A percentile compares a stretch with the other conserved stretches of the same genome.
These are phyloP conservation scores for Podospora sp. DNA, from an alignment of 495 filamentous ascomycete genomes.

Conservation along the genomic window DNA sequence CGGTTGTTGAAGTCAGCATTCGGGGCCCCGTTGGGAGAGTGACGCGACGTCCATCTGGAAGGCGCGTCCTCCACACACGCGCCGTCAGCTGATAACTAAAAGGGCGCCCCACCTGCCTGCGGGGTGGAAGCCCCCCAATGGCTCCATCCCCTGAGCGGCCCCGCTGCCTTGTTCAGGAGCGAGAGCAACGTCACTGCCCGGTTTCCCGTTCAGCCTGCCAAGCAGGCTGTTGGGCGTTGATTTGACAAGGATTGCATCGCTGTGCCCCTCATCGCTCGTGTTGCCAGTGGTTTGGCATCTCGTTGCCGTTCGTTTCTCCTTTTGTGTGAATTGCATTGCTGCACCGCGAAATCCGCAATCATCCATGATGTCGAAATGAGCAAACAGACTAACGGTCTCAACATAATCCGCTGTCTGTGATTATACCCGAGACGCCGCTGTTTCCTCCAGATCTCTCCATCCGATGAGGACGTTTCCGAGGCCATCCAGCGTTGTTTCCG, in stretches of 20 bases:
- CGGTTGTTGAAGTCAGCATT: too few species aligned
- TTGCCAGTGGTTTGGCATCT: background rate
- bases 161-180: too few species aligned
- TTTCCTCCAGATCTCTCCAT: background rate
- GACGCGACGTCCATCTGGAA: constrained; percentile 22
- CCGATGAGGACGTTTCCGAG: background rate
- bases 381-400: constrained; percentile 2
- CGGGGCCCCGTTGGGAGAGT: background rate
- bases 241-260: background rate
- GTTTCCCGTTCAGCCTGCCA: background rate
- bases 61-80: constrained; percentile 19
- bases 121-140: too few species aligned
- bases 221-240: background rate
- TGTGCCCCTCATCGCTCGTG: background rate
- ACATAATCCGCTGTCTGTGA: background rate
- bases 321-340: background rate
- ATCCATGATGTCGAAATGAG: constrained; percentile 19
- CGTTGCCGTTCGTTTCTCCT: background rate
- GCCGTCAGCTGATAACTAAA: constrained; percentile 25
- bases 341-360: constrained; percentile 1
- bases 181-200: too few species aligned
- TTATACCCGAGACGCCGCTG: constrained; percentile 12
- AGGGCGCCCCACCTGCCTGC: background rate
- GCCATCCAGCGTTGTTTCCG: constrained; percentile 8
- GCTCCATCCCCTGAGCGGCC: background rate